Conservation (phyloP, 257 asterid genomes). For the Jacaranda copaia region DNA sequence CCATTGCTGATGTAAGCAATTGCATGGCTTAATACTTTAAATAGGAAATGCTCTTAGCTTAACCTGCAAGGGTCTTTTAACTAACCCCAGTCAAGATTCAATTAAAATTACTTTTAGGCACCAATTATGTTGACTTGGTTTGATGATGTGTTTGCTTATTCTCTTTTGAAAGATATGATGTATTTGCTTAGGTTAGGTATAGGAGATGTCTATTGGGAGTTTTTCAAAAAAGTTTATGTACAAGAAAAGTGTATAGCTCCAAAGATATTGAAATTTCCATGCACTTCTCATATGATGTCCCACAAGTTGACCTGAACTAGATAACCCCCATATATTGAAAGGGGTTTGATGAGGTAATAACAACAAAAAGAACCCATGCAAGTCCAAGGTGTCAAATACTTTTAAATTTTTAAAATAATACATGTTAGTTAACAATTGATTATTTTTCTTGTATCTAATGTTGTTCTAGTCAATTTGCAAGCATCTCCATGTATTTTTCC, state of each 20-base stretch:
- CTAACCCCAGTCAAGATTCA: not conserved
- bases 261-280: constrained; percentile 25
- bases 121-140: constrained; percentile 42
- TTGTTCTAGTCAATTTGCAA: not conserved
- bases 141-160: constrained; percentile 32
- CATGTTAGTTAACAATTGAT: not conserved
- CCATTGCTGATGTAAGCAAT: constrained; percentile 30
- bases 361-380: not conserved
- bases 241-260: constrained; percentile 8
- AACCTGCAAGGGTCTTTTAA: constrained; percentile 34
- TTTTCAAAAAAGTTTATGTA: not conserved
- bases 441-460: not conserved
- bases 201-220: constrained; percentile 16
- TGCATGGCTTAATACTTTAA: constrained; percentile 20
- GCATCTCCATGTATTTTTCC: not conserved
- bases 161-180: constrained; percentile 10
- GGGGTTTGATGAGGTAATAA: constrained; percentile 14
- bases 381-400: constrained; percentile 4
- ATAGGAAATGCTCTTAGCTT: constrained; percentile 14
- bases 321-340: not conserved
- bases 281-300: constrained; percentile 21
- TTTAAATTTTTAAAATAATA: not conserved
- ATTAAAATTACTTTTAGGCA: constrained; percentile 9
- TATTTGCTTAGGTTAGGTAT: constrained; percentile 32
- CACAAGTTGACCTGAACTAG: constrained; percentile 29